Base-by-base conservation (phyloP, 306 rosid species). In the Comarum palustre region DNA sequence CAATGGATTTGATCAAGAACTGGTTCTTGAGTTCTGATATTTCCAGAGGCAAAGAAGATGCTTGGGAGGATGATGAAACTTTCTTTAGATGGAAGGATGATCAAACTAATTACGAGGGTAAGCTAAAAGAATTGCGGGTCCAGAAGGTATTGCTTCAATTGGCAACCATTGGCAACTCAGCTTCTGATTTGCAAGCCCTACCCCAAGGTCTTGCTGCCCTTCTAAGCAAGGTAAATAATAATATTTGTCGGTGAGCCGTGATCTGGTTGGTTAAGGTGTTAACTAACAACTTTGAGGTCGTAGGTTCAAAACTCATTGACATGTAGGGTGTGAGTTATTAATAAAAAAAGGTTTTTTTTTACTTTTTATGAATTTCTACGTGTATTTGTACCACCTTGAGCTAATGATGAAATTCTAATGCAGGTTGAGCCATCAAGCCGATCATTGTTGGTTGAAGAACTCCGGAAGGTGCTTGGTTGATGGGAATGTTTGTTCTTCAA, bases 201-300 rank as follows among this genome's bases (percentile, higher is more conserved):
- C 97, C 99, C 78, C 96, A 85, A 79, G 97, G 97, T 77, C 90
- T 94, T 77, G 88, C 97, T 57, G 85, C 96, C 71, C 91, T 94
- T 84, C 75, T 94, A 86, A 88, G 88, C 96, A 89, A 91, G 93
- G 99, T 94, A 85, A 83, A 34, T 48, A 38, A 55, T 76, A 75
- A 17, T n/a, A 20, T 54, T 54, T 42, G n/a, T n/a, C n/a, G n/a
- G n/a, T n/a, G n/a, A n/a, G n/a, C n/a, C n/a, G n/a, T n/a, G n/a
- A n/a, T n/a, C n/a, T 31, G 34, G 3, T 31, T 31, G 34, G 34
- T 31, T 31, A 31, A 31, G 34, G 34, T 31, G 34, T 31, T 31
- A 31, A 31, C 34, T 31, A 31, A 31, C 34, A 31, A 31, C 34
- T 31, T 31, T 31, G 34, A 31, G 34, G 34, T 31, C 34, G 34